A percentile compares a stretch with the other conserved stretches of the same genome.
These are phyloP conservation scores for Mycosarcoma maydis DNA, from an alignment of 1,284 basidiomycete genomes.

Conservation along the genomic window DNA sequence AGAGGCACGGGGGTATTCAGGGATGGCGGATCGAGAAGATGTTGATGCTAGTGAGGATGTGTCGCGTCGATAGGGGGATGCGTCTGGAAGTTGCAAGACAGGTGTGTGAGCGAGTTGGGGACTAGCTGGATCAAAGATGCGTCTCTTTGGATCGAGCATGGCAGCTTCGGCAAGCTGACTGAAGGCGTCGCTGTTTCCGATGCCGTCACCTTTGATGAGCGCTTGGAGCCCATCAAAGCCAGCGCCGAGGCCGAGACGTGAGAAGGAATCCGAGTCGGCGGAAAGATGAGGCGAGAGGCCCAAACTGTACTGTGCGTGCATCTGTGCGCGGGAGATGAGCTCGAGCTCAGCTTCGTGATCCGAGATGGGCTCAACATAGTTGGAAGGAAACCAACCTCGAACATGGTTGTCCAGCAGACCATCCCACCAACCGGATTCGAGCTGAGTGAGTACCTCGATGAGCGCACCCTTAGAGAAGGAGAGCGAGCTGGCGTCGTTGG, in stretches of 20 bases:
- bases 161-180: conserved; percentile 59
- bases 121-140: conserved; percentile 22
- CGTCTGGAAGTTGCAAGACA: not conserved
- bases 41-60: not conserved
- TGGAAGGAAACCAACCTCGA: conserved; percentile 96
- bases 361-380: conserved; percentile 84
- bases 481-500: conserved; percentile 82
- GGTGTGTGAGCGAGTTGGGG: conserved; percentile 12
- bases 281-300: conserved; percentile 26
- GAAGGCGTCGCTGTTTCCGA: conserved; percentile 52
- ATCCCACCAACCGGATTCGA: conserved; percentile 98
- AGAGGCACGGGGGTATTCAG: conserved; percentile 4
- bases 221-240: conserved; percentile 51
- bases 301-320: conserved; percentile 29
- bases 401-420: conserved; percentile 76
- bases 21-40: not conserved
- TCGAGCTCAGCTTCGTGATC: conserved; percentile 74
- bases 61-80: conserved; percentile 14
- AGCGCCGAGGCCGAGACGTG: conserved; percentile 43
- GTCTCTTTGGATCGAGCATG: conserved; percentile 35
- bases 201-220: conserved; percentile 42
- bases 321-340: conserved; percentile 31
- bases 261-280: conserved; percentile 37
- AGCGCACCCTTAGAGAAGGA: conserved; percentile 87
- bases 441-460: conserved; percentile 90